Percentiles rank a stretch among this genome's conserved stretches.
phyloP scores from a whole-genome alignment of 768 basidiomycete species.

The Trichaptum fuscoviolaceum region DNA sequence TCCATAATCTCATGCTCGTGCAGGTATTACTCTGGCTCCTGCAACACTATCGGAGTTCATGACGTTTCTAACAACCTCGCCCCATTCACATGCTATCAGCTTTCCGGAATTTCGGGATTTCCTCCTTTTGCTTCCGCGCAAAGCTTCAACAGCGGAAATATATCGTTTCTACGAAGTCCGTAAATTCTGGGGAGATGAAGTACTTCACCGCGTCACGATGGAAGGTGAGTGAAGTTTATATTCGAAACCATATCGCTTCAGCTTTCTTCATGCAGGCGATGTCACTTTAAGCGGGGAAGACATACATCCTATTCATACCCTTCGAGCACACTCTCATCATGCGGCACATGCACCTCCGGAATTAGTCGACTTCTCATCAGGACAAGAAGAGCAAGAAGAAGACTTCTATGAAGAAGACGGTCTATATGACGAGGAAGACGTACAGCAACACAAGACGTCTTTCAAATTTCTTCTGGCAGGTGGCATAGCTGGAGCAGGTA shows the following conservation, averaged over 20 bases:
- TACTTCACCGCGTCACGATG: conserved; percentile 78
- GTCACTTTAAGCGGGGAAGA: conserved; percentile 76
- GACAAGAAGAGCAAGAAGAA: conserved; percentile 31
- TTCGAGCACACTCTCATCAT: conserved; percentile 2
- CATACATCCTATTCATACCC: conserved; percentile 36
- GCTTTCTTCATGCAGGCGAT: conserved; percentile 47
- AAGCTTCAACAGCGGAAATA: conserved; percentile 77
- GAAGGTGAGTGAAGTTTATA: conserved; percentile 60
- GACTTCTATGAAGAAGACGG: conserved; percentile 34
- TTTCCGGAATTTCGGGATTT: conserved; percentile 90
- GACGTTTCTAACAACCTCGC: conserved; percentile 65
- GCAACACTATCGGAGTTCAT: conserved; percentile 79
- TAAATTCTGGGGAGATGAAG: conserved; percentile 67
- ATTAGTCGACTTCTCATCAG: conserved; percentile 12
- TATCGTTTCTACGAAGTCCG: conserved; percentile 75
- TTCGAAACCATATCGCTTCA: conserved; percentile 3
- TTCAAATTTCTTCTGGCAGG: conserved; percentile 91
- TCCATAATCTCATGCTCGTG: neutral
- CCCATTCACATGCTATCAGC: conserved; percentile 61
- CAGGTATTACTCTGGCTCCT: conserved; percentile 70
- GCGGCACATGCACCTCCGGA: conserved; percentile 10
- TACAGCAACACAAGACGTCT: conserved; percentile 61
- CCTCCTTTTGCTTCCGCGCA: conserved; percentile 79
- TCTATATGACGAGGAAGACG: conserved; percentile 51
- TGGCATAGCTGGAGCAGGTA: conserved; percentile 91